These are phyloP conservation scores for Saksenaea vasiformis DNA, from an alignment of 371 early-diverging fungal genomes.

Conservation along the genomic window DNA sequence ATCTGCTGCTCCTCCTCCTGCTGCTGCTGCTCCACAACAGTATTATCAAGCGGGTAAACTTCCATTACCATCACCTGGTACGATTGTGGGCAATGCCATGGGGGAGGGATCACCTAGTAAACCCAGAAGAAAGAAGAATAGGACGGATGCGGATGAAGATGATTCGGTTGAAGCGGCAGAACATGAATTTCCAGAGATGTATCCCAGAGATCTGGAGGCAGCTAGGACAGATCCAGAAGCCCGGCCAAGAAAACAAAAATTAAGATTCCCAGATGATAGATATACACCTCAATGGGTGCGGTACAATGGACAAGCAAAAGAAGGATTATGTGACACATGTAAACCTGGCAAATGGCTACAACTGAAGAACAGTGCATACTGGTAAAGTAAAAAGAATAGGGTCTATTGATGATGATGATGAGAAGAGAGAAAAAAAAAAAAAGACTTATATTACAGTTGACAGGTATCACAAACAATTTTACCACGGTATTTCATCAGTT, in stretches of 20 bases:
- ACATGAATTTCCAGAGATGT: slow-evolving; percentile 47
- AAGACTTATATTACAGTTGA: background rate
- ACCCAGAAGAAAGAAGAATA: slow-evolving; percentile 23
- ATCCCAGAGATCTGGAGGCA: slow-evolving; percentile 44
- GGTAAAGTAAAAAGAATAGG: too few species aligned
- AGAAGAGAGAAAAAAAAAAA: background rate
- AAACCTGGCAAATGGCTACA: slow-evolving; percentile 88
- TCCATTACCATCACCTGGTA: background rate
- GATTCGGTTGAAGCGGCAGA: slow-evolving; percentile 31
- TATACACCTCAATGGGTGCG: slow-evolving; percentile 92
- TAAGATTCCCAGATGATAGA: slow-evolving; percentile 73
- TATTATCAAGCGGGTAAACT: background rate
- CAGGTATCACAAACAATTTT: slow-evolving; percentile 91
- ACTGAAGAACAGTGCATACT: slow-evolving; percentile 91
- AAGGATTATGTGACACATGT: slow-evolving; percentile 89
- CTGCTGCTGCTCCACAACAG: too few species aligned
- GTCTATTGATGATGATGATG: too few species aligned
- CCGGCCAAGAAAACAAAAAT: slow-evolving; percentile 64
- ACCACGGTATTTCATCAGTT: slow-evolving; percentile 86
- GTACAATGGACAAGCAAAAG: slow-evolving; percentile 75
- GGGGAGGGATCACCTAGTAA: background rate
- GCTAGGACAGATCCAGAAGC: slow-evolving; percentile 46
- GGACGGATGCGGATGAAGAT: slow-evolving; percentile 28
- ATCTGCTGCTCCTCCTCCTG: too few species aligned
- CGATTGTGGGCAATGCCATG: background rate